Evolutionary conservation across 2,329 filamentous ascomycete genomes (phyloP), one percentile per base, ranked within the genome.

Genomic region (Aspergillus awamori): DNA sequence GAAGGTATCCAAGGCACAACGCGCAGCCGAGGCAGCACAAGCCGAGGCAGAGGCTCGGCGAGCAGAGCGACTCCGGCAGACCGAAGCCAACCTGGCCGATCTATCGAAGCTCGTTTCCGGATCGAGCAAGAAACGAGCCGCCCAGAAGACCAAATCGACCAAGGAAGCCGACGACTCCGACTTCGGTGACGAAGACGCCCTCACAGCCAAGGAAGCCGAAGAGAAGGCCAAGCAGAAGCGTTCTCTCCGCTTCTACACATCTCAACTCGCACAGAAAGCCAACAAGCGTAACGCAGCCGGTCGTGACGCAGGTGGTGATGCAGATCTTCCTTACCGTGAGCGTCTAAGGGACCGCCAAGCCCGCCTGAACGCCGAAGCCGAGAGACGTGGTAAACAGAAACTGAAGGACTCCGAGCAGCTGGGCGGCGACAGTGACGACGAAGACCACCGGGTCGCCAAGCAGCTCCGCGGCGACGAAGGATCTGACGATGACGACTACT

Each of bases 181-280:
- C 80, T 94, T 99, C 73, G 95, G 94, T 69, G 95, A 99, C 71
- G 93, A 97, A 74, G 89, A 91, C 15, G 80, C 83, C 4, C 85
- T 98, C 61, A 92, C 93, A 57, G 87, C 88, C 10, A 85, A 88
- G 63, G 88, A 94, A 63, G 89, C 92, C 0, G 91, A 90, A 45
- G 92, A 96, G 71, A 99, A 99, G 79, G 91, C 89, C 0, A 86
- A 87, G 62, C 91, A 91, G 77, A 97, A 95, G 83, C 97, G 96
- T 83, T 92, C 87, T 65, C 85, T 99, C 60, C 90, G 93, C 64
- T 99, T 99, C 83, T 99, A 99, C 84, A 98, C 96, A 2, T 97
- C 93, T 3, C 95, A 99, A 75, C 95, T 99, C 67, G 90, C 91
- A 28, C 94, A 98, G 76, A 98, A 97, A 79, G 88, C 92, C 59